Conservation (phyloP, 1,139 yeast genomes). For the Lodderomyces orthopsilosis region DNA sequence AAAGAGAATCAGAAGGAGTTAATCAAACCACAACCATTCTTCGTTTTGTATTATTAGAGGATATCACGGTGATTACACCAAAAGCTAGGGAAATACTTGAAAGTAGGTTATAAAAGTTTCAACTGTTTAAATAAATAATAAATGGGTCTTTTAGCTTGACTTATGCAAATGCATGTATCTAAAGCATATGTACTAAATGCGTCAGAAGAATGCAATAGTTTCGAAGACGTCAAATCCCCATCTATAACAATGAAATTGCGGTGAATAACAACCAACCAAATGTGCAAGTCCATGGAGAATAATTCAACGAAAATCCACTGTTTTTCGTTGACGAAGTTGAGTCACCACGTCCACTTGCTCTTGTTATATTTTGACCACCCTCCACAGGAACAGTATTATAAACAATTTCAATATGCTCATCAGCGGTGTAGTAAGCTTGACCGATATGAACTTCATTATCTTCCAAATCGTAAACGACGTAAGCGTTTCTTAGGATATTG, state of each 20-base stretch:
- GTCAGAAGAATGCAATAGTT: no score
- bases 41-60: background rate
- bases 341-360: background rate
- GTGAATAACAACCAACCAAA: background rate
- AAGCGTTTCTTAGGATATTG: conserved; percentile 67
- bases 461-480: conserved; percentile 76
- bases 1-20: background rate
- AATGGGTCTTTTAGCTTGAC: no score
- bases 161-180: no score
- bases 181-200: no score
- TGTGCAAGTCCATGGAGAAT: background rate
- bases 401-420: conserved; percentile 10
- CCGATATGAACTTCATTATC: conserved; percentile 65
- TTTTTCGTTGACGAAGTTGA: background rate
- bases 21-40: background rate
- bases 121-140: no score
- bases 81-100: no score
- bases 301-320: background rate
- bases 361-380: conserved; percentile 10
- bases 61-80: background rate
- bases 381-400: conserved; percentile 6
- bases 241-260: background rate
- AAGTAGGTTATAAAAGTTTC: no score
- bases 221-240: no score
- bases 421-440: conserved; percentile 43